These are phyloP conservation scores for Termitomyces sp. DNA, from an alignment of 768 basidiomycete genomes.

Conservation along the genomic window DNA sequence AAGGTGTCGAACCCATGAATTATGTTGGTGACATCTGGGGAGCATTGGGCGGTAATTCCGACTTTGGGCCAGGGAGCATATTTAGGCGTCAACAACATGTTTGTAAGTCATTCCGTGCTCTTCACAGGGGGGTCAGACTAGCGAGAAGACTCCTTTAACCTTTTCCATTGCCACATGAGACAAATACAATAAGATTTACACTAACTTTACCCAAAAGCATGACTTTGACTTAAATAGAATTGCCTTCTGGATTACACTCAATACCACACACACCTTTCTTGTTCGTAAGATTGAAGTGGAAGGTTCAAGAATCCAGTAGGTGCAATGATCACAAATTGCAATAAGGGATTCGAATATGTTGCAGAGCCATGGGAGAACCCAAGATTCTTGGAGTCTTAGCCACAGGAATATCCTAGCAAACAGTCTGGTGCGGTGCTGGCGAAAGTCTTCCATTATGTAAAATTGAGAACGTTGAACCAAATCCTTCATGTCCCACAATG, in stretches of 20 bases:
- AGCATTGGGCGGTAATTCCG: conserved; percentile 9
- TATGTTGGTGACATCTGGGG: conserved; percentile 12
- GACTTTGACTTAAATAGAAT: neutral
- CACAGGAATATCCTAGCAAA: no score
- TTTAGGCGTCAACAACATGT: neutral
- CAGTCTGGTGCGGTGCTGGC: no score
- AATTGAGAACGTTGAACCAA: no score
- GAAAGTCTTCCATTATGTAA: no score
- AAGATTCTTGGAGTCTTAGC: neutral
- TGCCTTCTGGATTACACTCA: no score
- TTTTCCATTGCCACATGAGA: neutral
- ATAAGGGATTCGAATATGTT: neutral
- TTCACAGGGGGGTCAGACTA: neutral
- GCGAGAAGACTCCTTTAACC: neutral
- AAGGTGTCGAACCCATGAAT: conserved; percentile 6
- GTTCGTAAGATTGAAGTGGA: no score
- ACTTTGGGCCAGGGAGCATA: conserved; percentile 8
- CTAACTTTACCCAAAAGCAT: neutral
- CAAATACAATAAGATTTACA: neutral
- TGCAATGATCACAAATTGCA: no score
- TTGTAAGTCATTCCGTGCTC: neutral
- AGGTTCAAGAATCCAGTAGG: no score
- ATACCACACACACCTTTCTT: no score
- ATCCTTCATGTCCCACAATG: no score
- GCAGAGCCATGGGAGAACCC: neutral